A percentile compares a stretch with the other conserved stretches of the same genome.
Conservation (phyloP, 2,329 filamentous ascomycete genomes). For the Metarhizium guizhouense region DNA sequence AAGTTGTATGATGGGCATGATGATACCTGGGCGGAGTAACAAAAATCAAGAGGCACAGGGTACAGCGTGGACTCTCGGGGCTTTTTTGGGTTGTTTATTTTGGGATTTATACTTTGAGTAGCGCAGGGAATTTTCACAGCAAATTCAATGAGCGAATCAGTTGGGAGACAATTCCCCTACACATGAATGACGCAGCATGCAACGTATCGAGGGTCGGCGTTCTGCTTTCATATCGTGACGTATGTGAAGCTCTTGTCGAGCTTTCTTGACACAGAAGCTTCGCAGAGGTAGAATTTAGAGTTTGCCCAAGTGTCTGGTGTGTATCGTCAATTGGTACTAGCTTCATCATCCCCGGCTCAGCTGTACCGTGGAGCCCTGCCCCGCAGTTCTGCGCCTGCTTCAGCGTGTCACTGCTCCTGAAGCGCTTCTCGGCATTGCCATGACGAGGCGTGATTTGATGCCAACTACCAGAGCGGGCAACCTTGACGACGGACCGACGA, state of each 20-base stretch:
- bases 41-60: constrained; percentile 1
- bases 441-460: not conserved
- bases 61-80: not conserved
- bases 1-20: not conserved
- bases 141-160: not conserved
- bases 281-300: no score
- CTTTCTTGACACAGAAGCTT: no score
- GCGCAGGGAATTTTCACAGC: not conserved
- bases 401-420: not conserved
- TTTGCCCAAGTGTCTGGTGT: no score
- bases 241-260: not conserved
- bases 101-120: not conserved
- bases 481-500: not conserved
- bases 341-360: not conserved
- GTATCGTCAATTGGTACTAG: no score
- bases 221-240: not conserved
- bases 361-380: not conserved
- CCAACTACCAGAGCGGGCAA: not conserved
- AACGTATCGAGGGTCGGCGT: not conserved
- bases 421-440: not conserved
- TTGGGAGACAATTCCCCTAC: no score
- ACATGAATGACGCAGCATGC: not conserved
- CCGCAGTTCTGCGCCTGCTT: not conserved
- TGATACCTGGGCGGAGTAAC: constrained; percentile 3
- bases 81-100: not conserved